These are phyloP conservation scores for Madurella fahalii DNA, from an alignment of 2,329 filamentous ascomycete genomes.

Conservation along the genomic window DNA sequence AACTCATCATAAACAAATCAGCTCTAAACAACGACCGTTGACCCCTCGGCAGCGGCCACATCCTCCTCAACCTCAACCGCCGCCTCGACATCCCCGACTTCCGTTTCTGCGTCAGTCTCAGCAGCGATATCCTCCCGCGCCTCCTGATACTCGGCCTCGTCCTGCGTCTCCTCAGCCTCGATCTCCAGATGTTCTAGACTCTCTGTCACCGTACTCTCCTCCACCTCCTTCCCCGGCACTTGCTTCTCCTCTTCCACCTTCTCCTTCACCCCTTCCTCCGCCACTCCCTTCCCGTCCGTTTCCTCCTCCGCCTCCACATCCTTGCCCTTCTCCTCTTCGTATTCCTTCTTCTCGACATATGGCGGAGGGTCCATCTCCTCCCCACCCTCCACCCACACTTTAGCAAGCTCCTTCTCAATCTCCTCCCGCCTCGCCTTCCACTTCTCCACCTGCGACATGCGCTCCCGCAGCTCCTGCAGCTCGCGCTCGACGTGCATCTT, in stretches of 20 bases:
- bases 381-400: slow-evolving; percentile 55
- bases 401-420: slow-evolving; percentile 76
- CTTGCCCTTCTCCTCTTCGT: background rate
- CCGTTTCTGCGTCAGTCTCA: slow-evolving; percentile 17
- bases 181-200: background rate
- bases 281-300: background rate
- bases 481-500: slow-evolving; percentile 93
- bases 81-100: background rate
- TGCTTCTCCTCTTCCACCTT: background rate
- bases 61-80: background rate
- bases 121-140: slow-evolving; percentile 14
- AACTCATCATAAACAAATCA: background rate
- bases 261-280: background rate
- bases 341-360: slow-evolving; percentile 33
- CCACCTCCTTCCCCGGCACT: background rate
- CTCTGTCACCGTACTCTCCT: background rate
- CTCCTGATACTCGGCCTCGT: slow-evolving; percentile 22
- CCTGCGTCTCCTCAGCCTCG: slow-evolving; percentile 16
- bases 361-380: slow-evolving; percentile 46
- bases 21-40: background rate
- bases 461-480: slow-evolving; percentile 75
- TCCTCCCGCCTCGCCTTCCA: slow-evolving; percentile 76
- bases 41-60: background rate
- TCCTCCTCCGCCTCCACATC: background rate
- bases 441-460: slow-evolving; percentile 73